Base-by-base conservation (phyloP, 1,139 yeast species). In the Arxiozyma heterogenica region DNA sequence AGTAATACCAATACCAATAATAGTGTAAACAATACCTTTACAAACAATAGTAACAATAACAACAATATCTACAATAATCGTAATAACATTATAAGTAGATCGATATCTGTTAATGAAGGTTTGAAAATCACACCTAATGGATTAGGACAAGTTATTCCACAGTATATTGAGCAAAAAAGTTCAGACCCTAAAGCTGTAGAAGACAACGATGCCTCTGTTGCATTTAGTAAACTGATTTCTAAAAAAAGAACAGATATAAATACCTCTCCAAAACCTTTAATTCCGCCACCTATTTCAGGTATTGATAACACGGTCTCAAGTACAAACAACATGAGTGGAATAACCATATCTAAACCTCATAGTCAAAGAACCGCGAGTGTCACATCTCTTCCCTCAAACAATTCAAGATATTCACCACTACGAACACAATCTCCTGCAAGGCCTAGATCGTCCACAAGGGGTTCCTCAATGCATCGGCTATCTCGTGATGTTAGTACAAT, bases 161-260 rank as follows among this genome's bases (percentile, higher is more conserved):
- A 46, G 34, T 46, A 46, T 46, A 34, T 46, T 21, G 49, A 46
- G 23, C 42, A 46, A 46, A 34, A 22, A 21, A 8, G n/a, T 49
- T 3, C 17, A 17, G 20, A 43, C 8, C 11, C 39, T 21, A 46
- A 41, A 21, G 21, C 39, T 21, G 23, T 51, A 22, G 70, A 65
- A 50, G 70, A 67, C 45, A 68, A 67, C 54, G 72, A 69, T 58
- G 72, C 72, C 2, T 65, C 70, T 8, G 61, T 67, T 39, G 72
- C 71, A 51, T 69, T 69, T 45, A 67, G 66, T 51, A 68, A 66
- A 53, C 60, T 68, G 61, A 65, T 68, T 54, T 59, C 63, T 21
- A 63, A 66, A 54, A 67, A 65, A 52, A 61, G 68, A 55, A 60
- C 68, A 41, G 65, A 64, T 51, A 65, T 68, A 48, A 61, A 61